Conservation (phyloP, 257 asterid genomes). For the Euphrasia confusa region DNA sequence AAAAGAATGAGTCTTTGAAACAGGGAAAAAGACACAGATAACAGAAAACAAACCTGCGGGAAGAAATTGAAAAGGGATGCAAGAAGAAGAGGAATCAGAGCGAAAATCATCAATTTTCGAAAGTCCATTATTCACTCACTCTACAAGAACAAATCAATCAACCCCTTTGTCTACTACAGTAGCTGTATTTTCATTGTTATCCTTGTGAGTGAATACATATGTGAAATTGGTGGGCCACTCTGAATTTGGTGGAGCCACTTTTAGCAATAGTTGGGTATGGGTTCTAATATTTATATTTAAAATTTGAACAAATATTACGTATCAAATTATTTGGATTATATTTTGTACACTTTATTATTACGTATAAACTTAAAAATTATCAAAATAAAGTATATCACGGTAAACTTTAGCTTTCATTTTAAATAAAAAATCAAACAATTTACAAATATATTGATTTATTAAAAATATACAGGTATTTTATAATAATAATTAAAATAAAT, state of each 20-base stretch:
- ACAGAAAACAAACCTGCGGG: constrained; percentile 51
- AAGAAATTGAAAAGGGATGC: constrained; percentile 50
- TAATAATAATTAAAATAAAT: too few species aligned
- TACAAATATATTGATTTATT: too few species aligned
- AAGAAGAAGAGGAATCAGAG: constrained; percentile 69
- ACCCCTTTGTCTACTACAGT: background rate
- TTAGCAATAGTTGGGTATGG: background rate
- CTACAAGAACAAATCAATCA: background rate
- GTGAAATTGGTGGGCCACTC: constrained; percentile 9
- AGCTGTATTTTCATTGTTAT: background rate
- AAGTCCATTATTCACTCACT: constrained; percentile 43
- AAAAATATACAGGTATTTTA: too few species aligned
- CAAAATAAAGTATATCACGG: too few species aligned
- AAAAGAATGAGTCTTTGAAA: background rate
- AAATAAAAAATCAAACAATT: too few species aligned
- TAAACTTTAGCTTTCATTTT: too few species aligned
- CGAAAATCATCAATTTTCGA: constrained; percentile 45
- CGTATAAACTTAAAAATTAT: too few species aligned
- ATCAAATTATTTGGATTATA: too few species aligned
- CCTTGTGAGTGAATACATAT: background rate
- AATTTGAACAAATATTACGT: background rate
- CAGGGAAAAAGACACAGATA: background rate
- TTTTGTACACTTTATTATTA: too few species aligned
- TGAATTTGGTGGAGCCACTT: constrained; percentile 22
- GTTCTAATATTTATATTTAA: too few species aligned